phyloP scores from a whole-genome alignment of 2,329 filamentous ascomycete species.

The Fusarium odoratissimum region DNA sequence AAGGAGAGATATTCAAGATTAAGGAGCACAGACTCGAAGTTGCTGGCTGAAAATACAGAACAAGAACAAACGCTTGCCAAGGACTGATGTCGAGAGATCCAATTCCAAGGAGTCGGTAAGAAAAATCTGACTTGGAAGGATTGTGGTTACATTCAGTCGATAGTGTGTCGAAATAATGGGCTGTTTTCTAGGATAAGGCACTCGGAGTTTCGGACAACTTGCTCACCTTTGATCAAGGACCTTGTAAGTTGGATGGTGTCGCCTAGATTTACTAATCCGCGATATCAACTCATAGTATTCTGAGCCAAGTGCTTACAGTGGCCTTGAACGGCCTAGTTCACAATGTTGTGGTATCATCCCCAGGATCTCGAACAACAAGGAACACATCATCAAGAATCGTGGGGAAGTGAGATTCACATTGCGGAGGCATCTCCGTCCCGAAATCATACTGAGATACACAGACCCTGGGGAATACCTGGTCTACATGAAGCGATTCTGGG shows the following conservation, averaged over 20 bases:
- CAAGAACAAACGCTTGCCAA: neutral
- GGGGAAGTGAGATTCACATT: conserved; percentile 7
- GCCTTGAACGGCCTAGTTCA: no score
- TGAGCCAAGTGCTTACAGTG: neutral
- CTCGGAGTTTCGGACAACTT: conserved; percentile 15
- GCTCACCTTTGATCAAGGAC: neutral
- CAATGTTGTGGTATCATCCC: conserved; percentile 8
- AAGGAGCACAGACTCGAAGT: neutral
- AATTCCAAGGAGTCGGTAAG: neutral
- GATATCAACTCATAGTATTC: neutral
- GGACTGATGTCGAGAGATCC: neutral
- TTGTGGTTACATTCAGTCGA: conserved; percentile 9
- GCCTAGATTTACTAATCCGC: neutral
- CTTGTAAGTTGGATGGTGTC: neutral
- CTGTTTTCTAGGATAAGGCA: neutral
- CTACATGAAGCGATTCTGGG: neutral
- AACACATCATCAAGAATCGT: neutral
- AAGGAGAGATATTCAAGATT: no score
- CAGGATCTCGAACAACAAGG: conserved; percentile 10
- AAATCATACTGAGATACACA: neutral
- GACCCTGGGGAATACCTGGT: neutral
- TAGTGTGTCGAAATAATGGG: neutral
- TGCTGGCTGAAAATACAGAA: neutral
- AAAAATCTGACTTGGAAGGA: neutral
- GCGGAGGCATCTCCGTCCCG: conserved; percentile 18